Evolutionary conservation across 345 rosid genomes (phyloP), one percentile per base, ranked within the genome.

Genomic region (Salix exigua): DNA sequence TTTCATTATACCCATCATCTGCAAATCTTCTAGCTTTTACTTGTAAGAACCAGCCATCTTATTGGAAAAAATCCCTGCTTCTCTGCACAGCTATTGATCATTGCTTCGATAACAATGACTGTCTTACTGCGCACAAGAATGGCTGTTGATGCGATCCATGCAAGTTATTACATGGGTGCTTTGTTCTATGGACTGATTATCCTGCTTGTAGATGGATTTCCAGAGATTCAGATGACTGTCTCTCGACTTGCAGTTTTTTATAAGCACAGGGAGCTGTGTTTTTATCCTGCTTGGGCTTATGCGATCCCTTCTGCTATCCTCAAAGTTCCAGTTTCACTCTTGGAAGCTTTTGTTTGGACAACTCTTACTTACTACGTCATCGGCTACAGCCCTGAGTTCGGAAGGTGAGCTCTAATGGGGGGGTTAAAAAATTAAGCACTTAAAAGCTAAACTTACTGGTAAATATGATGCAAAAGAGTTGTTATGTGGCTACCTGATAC

Each of bases 261-360:
- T 70, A 91, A 91, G 51, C 96, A 91, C 74, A 86, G 83, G 55
- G 89, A 85, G 72, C 66, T 88, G 40, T 71, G 61, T 70, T 89
- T 88, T 80, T 89, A 87, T 77, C 96, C 91, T 19, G 89, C 91
- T 35, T 89, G 93, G 93, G 96, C 91, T 33, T 91, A 86, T 75
- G 89, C 88, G 35, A 75, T 91, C 66, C 93, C 96, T 16, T 82
- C 90, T 61, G 62, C 88, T 13, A 26, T 89, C 13, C 75, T 89
- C 37, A 87, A 86, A 73, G 19, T 89, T 69, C 93, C 96, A 23
- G 68, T 89, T 40, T 89, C 91, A 2, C 66, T 91, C 11, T 12
- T 89, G 66, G 88, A 87, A 77, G 78, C 91, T 55, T 58, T 88
- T 5, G 86, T 85, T 30, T 91, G 93, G 96, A 88, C 91, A 5